Evolutionary conservation across 768 basidiomycete genomes (phyloP).

Genomic region (Leccinellum luteum): DNA sequence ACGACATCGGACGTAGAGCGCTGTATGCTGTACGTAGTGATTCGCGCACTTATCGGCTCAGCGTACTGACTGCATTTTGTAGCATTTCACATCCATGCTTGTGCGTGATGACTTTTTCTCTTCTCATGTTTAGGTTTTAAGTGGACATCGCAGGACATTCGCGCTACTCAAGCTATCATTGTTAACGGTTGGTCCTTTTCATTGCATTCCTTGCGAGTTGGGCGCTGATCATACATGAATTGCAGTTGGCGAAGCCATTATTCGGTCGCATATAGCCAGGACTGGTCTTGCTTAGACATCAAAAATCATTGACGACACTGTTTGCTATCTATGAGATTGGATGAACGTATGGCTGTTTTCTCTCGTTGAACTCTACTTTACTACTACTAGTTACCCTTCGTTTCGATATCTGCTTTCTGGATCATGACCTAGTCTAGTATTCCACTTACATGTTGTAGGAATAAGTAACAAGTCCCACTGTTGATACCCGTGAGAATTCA

Average conservation of each 20-base stretch:
- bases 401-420: constrained; percentile 26
- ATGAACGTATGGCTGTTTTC: constrained; percentile 8
- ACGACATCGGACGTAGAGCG: constrained; percentile 55
- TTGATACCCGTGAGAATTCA: constrained; percentile 6
- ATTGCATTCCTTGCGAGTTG: neutral
- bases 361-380: constrained; percentile 14
- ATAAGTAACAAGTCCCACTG: constrained; percentile 4
- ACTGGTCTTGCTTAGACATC: constrained; percentile 39
- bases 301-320: neutral
- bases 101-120: constrained; percentile 36
- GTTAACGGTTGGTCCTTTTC: constrained; percentile 46
- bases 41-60: neutral
- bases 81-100: constrained; percentile 76
- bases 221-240: constrained; percentile 3
- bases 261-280: constrained; percentile 61
- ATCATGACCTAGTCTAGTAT: constrained; percentile 22
- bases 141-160: constrained; percentile 48
- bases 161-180: constrained; percentile 65
- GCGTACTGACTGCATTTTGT: constrained; percentile 9
- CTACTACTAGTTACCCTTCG: constrained; percentile 26
- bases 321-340: constrained; percentile 10
- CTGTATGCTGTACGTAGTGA: constrained; percentile 58
- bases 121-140: neutral
- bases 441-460: constrained; percentile 20
- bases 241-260: constrained; percentile 63